These are phyloP conservation scores for Aspergillus sp. DNA, from an alignment of 2,329 filamentous ascomycete genomes.

Conservation along the genomic window DNA sequence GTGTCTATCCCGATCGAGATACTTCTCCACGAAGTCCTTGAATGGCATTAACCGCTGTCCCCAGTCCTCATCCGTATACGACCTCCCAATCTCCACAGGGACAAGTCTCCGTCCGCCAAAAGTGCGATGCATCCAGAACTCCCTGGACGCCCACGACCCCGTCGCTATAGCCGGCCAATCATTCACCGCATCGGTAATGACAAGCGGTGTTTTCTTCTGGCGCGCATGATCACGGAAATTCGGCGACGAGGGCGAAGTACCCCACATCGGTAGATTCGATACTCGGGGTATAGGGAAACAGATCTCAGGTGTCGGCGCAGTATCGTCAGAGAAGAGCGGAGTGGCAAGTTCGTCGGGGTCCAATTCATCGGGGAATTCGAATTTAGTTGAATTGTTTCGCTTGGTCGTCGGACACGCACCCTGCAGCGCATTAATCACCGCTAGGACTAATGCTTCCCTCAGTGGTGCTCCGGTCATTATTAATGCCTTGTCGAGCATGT, in stretches of 20 bases:
- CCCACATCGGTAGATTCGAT: slow-evolving; percentile 14
- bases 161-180: slow-evolving; percentile 76
- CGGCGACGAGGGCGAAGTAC: slow-evolving; percentile 52
- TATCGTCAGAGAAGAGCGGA: slow-evolving; percentile 37
- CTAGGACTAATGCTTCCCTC: slow-evolving; percentile 51
- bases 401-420: slow-evolving; percentile 13
- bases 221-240: slow-evolving; percentile 65
- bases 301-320: slow-evolving; percentile 36
- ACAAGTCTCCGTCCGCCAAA: slow-evolving; percentile 77
- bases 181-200: slow-evolving; percentile 67
- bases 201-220: slow-evolving; percentile 57
- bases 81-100: slow-evolving; percentile 81
- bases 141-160: slow-evolving; percentile 69
- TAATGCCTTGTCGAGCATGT: slow-evolving; percentile 71
- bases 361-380: no score
- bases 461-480: slow-evolving; percentile 70
- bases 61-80: slow-evolving; percentile 85
- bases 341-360: slow-evolving; percentile 14
- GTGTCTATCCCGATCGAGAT: slow-evolving; percentile 49
- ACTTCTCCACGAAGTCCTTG: slow-evolving; percentile 64
- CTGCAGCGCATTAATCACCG: slow-evolving; percentile 38
- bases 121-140: slow-evolving; percentile 73
- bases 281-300: slow-evolving; percentile 43
- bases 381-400: no score
- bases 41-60: slow-evolving; percentile 79